Evolutionary conservation across 2,329 filamentous ascomycete species (phyloP), one percentile per base, ranked within the genome.

Genomic region (Diaporthe nobilis): DNA sequence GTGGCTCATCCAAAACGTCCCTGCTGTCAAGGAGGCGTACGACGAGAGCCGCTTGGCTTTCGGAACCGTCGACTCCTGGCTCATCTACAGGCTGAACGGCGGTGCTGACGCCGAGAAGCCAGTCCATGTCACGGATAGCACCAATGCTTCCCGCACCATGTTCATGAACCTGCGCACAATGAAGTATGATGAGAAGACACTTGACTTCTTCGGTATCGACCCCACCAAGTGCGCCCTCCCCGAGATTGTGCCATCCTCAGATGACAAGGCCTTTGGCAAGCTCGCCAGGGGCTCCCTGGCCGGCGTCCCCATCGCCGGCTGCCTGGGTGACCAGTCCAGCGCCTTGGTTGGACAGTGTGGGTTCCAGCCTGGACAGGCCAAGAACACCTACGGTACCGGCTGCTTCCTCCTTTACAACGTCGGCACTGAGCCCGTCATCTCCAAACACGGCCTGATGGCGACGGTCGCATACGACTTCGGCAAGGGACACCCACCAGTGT

Each of bases 391-490:
- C 82, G 95, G 95, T 53, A 98, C 95, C 0, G 95, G 95, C 57
- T 97, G 94, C 82, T 98, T 98, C 87, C 86, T 98, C 78, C 89
- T 98, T 6, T 97, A 97, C 86, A 97, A 98, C 81, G 94, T 97
- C 47, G 95, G 95, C 71, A 89, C 92, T 55, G 92, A 95, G 83
- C 95, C 95, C 9, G 94, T 98, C 72, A 93, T 98, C 75, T 98
- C 95, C 15, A 93, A 90, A 76, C 93, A 95, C 75, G 95, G 95
- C 15, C 88, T 98, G 42, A 87, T 98, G 53, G 93, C 94, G n/a
- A 98, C 95, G 0, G 92, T 98, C 34, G 95, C 94, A 5, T 98
- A 95, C 83, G 92, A 98, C 82, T 94, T 98, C 76, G 92, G 92
- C 65, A 86, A 89, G 51, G 87, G 85, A 63, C 82, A 82, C 73